Conservation (phyloP, 371 early-diverging fungal species). For the Mucor racemosus region DNA sequence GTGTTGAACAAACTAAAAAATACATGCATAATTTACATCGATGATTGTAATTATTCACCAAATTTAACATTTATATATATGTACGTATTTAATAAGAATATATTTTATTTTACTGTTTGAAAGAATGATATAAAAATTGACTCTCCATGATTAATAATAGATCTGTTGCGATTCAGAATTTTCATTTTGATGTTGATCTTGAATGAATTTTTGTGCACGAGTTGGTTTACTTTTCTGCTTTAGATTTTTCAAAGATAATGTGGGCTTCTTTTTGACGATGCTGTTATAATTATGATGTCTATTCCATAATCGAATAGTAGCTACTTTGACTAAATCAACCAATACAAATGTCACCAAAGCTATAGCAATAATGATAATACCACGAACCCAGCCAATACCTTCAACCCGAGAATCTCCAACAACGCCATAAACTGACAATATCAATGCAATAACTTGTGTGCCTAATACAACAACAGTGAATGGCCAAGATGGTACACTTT, state of each 20-base stretch:
- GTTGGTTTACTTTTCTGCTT: slow-evolving; percentile 10
- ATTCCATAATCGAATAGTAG: slow-evolving; percentile 74
- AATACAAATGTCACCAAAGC: slow-evolving; percentile 74
- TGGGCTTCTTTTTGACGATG: slow-evolving; percentile 16
- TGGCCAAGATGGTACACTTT: slow-evolving; percentile 76
- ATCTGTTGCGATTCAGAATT: not conserved
- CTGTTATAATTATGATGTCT: not conserved
- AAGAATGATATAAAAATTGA: too few species aligned
- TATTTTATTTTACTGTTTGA: too few species aligned
- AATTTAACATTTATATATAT: too few species aligned
- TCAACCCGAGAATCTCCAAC: slow-evolving; percentile 37
- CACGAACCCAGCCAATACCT: slow-evolving; percentile 60
- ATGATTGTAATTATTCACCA: too few species aligned
- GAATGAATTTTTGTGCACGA: slow-evolving; percentile 40
- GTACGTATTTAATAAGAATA: too few species aligned
- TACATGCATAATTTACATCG: too few species aligned
- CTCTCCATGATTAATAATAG: too few species aligned
- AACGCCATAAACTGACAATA: slow-evolving; percentile 83
- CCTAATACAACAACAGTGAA: slow-evolving; percentile 85
- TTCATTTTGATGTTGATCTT: slow-evolving; percentile 16
- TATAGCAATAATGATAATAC: slow-evolving; percentile 62
- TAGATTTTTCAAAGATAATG: not conserved
- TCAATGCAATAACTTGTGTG: slow-evolving; percentile 89
- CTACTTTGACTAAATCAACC: slow-evolving; percentile 83
- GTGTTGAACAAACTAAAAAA: too few species aligned